Conservation (phyloP, 2,329 filamentous ascomycete genomes). For the Diaporthe citriasiana region DNA sequence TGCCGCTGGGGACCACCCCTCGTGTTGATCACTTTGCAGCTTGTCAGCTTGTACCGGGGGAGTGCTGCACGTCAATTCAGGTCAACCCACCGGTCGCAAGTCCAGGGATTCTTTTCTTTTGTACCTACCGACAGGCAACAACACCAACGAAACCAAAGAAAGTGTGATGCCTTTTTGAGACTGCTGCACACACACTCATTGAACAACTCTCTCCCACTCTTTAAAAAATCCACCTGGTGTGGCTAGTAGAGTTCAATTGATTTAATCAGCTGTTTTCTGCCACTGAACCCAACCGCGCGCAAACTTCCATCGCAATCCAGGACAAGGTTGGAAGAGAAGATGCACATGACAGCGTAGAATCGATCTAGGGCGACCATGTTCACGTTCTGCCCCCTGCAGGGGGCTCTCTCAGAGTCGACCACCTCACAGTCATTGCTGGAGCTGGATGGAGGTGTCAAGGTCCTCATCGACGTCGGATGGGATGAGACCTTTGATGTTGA, state of each 20-base stretch:
- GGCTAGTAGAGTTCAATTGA: neutral
- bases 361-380: constrained; percentile 76
- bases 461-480: constrained; percentile 96
- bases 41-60: neutral
- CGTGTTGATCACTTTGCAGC: constrained; percentile 18
- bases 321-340: constrained; percentile 11
- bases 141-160: too few species aligned
- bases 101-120: constrained; percentile 18
- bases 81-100: neutral
- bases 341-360: constrained; percentile 36
- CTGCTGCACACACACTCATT: neutral
- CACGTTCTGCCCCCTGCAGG: constrained; percentile 92
- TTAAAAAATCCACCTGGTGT: constrained; percentile 6
- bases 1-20: constrained; percentile 12
- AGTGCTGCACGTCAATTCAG: constrained; percentile 23
- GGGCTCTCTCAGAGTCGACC: constrained; percentile 87
- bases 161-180: neutral
- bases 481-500: constrained; percentile 89
- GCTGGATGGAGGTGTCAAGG: constrained; percentile 95
- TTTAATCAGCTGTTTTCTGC: neutral
- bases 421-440: constrained; percentile 97
- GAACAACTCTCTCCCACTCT: neutral
- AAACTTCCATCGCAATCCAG: neutral
- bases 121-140: neutral
- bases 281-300: neutral